Evolutionary conservation across 2,329 filamentous ascomycete genomes (phyloP), one percentile per base, ranked within the genome.

Genomic region (Cladophialophora chaetospira): DNA sequence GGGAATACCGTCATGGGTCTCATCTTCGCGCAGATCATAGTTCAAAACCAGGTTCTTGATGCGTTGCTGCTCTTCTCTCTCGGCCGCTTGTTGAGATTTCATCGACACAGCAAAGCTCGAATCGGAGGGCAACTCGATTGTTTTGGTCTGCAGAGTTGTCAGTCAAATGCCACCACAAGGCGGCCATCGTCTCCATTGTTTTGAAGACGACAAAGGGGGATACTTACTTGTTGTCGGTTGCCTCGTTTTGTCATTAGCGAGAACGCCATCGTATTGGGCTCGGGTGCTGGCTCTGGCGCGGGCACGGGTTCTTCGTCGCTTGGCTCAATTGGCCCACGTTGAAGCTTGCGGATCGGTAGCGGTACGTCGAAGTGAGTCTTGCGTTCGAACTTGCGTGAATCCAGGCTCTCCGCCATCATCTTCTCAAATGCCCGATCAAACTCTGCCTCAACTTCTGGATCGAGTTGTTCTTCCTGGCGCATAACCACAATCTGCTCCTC

Each of bases 1-100:
- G 54, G 60, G 58, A 77, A 84, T 82, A 95, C 91, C 87, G 78
- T 94, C 89, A 68, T 80, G 76, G 63, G 91, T 87, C 69, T 95
- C 89, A 68, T 86, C 82, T 62, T 95, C 91, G 49, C 90, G 86
- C 70, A 96, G 84, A 75, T 99, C 94, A 70, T 97, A 96, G 73
- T 97, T 97, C 66, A 99, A 79, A 52, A 99, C 94, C 43, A 99
- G 81, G 68, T 91, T 96, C 78, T 99, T 99, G 83, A 99, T 99
- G 61, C 94, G 89, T 72, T 97, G 91, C 72, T 99, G 93, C 72
- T 99, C 95, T 70, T 96, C 94, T 51, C 88, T 88, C 71, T 97
- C 93, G 2, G 91, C 93, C 74, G 95, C 89, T 71, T 97, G 92
- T 75, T 97, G 92, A 59, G 84, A 91, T 71, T 91, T 94, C 91